Conservation (phyloP, 805 yeast genomes). For the Pichia gijzeniarum region DNA sequence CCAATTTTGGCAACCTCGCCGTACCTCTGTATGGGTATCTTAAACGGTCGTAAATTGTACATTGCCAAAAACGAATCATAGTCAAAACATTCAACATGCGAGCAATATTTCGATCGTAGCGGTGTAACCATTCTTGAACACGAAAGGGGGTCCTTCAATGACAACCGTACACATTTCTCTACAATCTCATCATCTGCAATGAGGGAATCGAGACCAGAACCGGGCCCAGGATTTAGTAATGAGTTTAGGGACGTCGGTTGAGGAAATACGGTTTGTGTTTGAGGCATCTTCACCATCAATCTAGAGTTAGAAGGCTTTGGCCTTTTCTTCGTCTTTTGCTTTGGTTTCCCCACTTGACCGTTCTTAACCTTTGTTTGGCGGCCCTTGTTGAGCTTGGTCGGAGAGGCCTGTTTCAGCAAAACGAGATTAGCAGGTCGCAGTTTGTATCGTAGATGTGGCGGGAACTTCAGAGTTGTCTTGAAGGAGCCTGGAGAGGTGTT, state of each 20-base stretch:
- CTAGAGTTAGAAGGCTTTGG: slow-evolving; percentile 12
- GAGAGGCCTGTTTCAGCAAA: not conserved
- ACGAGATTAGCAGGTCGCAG: not conserved
- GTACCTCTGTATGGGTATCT: slow-evolving; percentile 18
- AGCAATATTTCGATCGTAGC: slow-evolving; percentile 27
- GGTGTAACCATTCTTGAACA: slow-evolving; percentile 27
- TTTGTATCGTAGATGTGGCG: not conserved
- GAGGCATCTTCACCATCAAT: slow-evolving; percentile 12
- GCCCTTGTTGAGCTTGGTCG: not conserved
- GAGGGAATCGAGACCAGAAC: no score
- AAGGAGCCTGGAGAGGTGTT: not conserved
- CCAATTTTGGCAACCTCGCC: slow-evolving; percentile 13
- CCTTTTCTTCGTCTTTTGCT: slow-evolving; percentile 7
- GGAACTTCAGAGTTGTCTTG: not conserved
- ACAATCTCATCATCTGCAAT: slow-evolving; percentile 23
- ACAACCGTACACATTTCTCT: slow-evolving; percentile 25
- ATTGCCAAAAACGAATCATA: slow-evolving; percentile 25
- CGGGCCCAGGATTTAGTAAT: no score
- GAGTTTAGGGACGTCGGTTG: no score
- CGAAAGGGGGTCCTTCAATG: slow-evolving; percentile 30
- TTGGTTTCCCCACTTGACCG: not conserved
- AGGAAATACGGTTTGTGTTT: no score
- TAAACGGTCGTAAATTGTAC: slow-evolving; percentile 26
- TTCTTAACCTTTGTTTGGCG: not conserved
- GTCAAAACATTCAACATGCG: slow-evolving; percentile 33